phyloP scores from a whole-genome alignment of 345 rosid species.

The Eucalyptus fibrosa region DNA sequence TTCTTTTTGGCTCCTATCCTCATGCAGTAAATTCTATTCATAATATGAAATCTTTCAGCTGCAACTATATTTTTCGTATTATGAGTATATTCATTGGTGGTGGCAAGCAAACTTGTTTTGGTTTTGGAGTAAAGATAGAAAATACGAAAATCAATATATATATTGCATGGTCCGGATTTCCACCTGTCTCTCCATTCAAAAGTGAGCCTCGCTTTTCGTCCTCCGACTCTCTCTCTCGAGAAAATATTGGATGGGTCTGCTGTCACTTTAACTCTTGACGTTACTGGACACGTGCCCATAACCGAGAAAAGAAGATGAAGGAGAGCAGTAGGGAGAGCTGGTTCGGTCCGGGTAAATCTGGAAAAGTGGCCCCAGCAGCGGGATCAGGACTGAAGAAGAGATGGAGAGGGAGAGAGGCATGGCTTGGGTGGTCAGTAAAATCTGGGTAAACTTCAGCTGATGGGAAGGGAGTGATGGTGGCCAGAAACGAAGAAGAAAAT shows the following conservation, averaged over 20 bases:
- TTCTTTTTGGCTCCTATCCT: neutral
- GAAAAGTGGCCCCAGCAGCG: neutral
- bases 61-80: neutral
- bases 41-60: no score
- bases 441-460: neutral
- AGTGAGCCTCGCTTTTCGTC: no score
- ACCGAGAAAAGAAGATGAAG: neutral
- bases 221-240: no score
- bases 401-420: neutral
- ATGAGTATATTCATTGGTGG: no score
- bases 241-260: no score
- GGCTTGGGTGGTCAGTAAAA: neutral
- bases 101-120: no score
- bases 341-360: slow-evolving; percentile 19
- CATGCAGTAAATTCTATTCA: neutral
- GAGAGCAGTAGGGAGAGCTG: neutral
- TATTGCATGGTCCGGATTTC: no score
- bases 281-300: no score
- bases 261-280: no score
- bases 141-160: no score
- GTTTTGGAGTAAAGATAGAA: no score
- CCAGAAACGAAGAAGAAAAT: neutral
- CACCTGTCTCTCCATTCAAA: no score
- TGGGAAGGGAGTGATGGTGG: neutral
- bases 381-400: neutral